Conservation (phyloP, 495 filamentous ascomycete genomes). For the Paragyromitra xinjiangensis region DNA sequence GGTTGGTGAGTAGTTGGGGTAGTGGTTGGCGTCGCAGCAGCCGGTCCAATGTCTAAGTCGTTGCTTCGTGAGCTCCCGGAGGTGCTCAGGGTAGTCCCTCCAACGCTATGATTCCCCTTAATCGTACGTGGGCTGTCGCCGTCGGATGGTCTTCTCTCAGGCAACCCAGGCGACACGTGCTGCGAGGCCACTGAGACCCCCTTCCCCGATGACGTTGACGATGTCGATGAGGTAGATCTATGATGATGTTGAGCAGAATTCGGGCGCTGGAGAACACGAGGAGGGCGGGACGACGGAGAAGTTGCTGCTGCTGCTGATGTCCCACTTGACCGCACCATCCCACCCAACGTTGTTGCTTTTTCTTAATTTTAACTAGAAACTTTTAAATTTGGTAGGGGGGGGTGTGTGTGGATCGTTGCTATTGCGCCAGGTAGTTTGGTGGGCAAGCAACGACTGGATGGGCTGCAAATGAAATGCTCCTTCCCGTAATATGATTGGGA, state of each 20-base stretch:
- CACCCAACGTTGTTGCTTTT: conserved; percentile 51
- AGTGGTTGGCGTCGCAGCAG: conserved; percentile 41
- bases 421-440: conserved; percentile 44
- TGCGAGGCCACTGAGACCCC: conserved; percentile 45
- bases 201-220: conserved; percentile 52
- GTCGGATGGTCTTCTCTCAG: conserved; percentile 41
- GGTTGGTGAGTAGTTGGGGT: conserved; percentile 41
- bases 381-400: conserved; percentile 35
- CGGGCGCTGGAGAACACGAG: conserved; percentile 47
- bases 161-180: conserved; percentile 47
- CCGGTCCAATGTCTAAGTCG: conserved; percentile 14
- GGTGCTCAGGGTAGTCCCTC: conserved; percentile 27
- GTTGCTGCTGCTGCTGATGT: conserved; percentile 51
- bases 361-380: conserved; percentile 53
- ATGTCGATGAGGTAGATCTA: conserved; percentile 52
- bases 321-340: conserved; percentile 58
- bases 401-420: conserved; percentile 18
- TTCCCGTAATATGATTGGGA: conserved; percentile 44
- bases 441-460: conserved; percentile 35
- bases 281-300: conserved; percentile 50
- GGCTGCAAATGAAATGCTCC: conserved; percentile 40
- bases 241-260: conserved; percentile 47
- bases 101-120: conserved; percentile 43
- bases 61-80: conserved; percentile 46
- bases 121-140: conserved; percentile 36